phyloP scores from a whole-genome alignment of 306 rosid genomes.

The Begonia fuchsioides region DNA sequence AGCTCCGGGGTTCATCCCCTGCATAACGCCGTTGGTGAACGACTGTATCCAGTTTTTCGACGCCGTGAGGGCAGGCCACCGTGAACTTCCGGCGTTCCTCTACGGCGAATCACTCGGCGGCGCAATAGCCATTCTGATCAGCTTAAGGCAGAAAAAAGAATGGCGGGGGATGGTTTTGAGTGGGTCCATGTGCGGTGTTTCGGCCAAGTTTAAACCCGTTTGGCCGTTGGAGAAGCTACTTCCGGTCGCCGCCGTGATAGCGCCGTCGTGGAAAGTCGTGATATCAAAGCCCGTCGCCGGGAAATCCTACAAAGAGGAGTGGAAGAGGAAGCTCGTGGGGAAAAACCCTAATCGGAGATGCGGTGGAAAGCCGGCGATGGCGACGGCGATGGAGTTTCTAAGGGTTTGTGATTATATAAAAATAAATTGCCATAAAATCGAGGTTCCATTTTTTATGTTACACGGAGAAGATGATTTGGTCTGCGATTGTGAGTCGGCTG shows the following conservation, averaged over 20 bases:
- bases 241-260: constrained; percentile 6
- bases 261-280: constrained; percentile 1
- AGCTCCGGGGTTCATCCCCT: constrained; percentile 5
- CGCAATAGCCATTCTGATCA: constrained; percentile 4
- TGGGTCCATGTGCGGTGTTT: constrained; percentile 12
- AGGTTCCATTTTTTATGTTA: constrained; percentile 7
- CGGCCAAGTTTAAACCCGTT: constrained; percentile 6
- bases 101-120: constrained; percentile 13
- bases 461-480: constrained; percentile 11
- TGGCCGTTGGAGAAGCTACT: constrained; percentile 14
- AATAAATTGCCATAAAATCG: constrained; percentile 4
- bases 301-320: constrained; percentile 11
- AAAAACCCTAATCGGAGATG: constrained; percentile 10
- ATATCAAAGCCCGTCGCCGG: constrained; percentile 5
- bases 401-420: constrained; percentile 7
- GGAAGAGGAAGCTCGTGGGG: constrained; percentile 9
- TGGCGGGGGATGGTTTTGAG: constrained; percentile 10
- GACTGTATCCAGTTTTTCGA: constrained; percentile 7
- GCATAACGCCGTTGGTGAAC: background rate
- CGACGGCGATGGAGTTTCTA: constrained; percentile 7
- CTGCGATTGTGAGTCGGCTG: constrained; percentile 3
- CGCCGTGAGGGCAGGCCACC: constrained; percentile 1
- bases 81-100: constrained; percentile 6
- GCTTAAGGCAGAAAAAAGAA: constrained; percentile 2
- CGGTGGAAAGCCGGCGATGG: constrained; percentile 8